phyloP scores from a whole-genome alignment of 2,329 filamentous ascomycete species.

The Trichophyton verrucosum region DNA sequence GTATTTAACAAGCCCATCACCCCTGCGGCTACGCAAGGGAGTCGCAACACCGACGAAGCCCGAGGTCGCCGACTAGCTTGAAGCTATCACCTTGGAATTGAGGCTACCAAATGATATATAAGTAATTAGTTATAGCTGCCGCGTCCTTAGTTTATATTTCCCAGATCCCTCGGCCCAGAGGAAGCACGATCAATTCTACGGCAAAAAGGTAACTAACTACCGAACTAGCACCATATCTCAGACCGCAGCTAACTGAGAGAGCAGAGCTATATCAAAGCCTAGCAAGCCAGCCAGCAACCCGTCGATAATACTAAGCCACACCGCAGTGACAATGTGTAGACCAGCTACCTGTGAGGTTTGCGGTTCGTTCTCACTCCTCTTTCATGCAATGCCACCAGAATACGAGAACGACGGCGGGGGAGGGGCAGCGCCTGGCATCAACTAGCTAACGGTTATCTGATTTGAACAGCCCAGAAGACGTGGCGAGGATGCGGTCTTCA shows the following conservation, averaged over 20 bases:
- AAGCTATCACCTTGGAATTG: no score
- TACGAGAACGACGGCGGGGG: neutral
- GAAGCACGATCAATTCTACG: no score
- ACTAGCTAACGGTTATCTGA: neutral
- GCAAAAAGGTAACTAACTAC: neutral
- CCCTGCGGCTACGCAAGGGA: neutral
- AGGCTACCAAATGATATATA: no score
- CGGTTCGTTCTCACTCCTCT: constrained; percentile 4
- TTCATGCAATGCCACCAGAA: neutral
- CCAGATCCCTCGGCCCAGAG: no score
- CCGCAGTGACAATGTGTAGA: constrained; percentile 11
- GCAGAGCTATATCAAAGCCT: neutral
- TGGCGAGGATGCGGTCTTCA: constrained; percentile 45
- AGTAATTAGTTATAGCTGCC: no score
- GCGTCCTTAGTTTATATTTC: no score
- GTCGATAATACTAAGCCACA: neutral
- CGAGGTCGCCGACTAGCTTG: neutral
- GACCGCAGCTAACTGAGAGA: neutral
- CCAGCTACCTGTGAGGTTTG: constrained; percentile 10
- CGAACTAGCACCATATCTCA: neutral
- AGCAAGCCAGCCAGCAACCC: neutral
- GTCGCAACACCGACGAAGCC: neutral
- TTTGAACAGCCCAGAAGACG: constrained; percentile 29
- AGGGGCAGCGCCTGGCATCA: neutral
- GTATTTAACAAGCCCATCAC: neutral